Percentiles rank a stretch among this genome's conserved stretches.
Conservation (phyloP, 2,329 filamentous ascomycete genomes). For the Xylariales sp. region DNA sequence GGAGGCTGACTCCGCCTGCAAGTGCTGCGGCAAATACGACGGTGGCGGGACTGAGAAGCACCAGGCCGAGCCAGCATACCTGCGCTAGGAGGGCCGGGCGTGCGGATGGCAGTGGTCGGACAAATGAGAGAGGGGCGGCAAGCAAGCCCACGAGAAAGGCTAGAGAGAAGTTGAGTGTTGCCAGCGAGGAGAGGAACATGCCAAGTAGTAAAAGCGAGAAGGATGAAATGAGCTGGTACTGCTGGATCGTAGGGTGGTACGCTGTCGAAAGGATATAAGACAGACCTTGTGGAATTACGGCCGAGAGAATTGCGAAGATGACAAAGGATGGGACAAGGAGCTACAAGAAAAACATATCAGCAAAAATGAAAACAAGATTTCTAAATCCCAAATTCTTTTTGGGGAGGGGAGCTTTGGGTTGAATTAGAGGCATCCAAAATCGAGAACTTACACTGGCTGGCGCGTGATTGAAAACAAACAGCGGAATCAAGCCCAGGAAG, state of each 20-base stretch:
- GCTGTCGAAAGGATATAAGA: constrained; percentile 48
- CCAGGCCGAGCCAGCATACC: no score
- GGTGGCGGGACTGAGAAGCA: constrained; percentile 54
- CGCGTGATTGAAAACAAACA: constrained; percentile 81
- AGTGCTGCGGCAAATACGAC: constrained; percentile 48
- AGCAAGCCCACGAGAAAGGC: constrained; percentile 80
- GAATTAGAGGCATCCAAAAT: no score
- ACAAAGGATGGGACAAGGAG: constrained; percentile 56
- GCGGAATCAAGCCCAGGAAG: constrained; percentile 71
- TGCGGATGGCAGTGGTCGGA: constrained; percentile 42
- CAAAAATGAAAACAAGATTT: no score
- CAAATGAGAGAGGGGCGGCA: constrained; percentile 75
- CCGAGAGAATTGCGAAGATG: constrained; percentile 50
- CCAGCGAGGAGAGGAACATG: constrained; percentile 86
- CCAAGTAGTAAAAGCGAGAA: constrained; percentile 91
- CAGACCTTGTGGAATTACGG: constrained; percentile 51
- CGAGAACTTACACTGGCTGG: constrained; percentile 54
- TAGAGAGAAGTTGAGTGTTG: constrained; percentile 93
- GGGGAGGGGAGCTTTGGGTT: not conserved
- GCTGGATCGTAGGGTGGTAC: constrained; percentile 57
- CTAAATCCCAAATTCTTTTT: no score
- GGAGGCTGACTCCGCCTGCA: constrained; percentile 20
- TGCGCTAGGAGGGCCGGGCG: constrained; percentile 39
- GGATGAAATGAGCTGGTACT: constrained; percentile 76
- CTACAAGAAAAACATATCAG: no score